phyloP scores from a whole-genome alignment of 116 monocot species.

The Cymodocea nodosa region DNA sequence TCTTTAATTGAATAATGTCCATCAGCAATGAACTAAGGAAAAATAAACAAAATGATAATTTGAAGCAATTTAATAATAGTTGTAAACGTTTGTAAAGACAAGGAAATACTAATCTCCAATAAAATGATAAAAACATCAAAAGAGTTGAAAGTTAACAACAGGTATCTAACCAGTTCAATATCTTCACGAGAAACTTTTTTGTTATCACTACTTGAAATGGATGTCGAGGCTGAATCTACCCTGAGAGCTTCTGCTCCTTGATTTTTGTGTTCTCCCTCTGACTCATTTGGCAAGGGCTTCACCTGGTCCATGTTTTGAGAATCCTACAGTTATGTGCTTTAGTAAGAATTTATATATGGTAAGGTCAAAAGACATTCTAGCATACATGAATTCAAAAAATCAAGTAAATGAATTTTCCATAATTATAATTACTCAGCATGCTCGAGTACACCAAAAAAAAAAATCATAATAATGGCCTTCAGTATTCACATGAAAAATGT shows the following conservation, averaged over 20 bases:
- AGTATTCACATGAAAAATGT: no score
- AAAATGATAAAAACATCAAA: neutral
- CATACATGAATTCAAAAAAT: no score
- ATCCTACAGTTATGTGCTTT: conserved; percentile 26
- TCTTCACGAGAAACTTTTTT: conserved; percentile 87
- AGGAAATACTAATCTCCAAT: neutral
- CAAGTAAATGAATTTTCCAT: no score
- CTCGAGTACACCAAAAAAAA: no score
- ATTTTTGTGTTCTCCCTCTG: conserved; percentile 33
- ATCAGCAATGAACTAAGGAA: neutral
- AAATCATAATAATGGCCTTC: no score
- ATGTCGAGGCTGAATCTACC: conserved; percentile 51
- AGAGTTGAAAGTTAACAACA: neutral
- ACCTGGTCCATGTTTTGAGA: conserved; percentile 27
- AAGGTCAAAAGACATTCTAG: no score
- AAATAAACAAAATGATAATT: neutral
- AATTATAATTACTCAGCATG: no score
- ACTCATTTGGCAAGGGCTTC: conserved; percentile 17
- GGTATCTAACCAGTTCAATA: conserved; percentile 79
- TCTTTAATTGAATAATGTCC: neutral
- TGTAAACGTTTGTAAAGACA: no score
- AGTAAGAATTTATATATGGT: no score
- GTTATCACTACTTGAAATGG: conserved; percentile 30
- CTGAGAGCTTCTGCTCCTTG: conserved; percentile 25
- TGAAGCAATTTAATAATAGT: no score